Conservation (phyloP, 805 yeast genomes). For the Jamesozyma hellenica region DNA sequence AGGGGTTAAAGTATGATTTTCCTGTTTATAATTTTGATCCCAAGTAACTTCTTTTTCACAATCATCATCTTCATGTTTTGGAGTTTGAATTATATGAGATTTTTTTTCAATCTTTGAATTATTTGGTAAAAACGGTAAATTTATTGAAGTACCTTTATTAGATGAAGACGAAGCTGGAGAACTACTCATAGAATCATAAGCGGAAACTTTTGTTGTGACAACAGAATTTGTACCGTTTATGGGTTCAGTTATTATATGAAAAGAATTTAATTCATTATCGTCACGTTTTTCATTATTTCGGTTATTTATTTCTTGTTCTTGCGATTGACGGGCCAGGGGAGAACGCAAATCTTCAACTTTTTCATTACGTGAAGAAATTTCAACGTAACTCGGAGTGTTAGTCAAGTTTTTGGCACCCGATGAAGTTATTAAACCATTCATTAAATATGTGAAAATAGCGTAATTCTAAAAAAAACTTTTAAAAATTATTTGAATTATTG, state of each 20-base stretch:
- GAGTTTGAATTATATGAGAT: conserved; percentile 1
- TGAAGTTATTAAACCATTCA: neutral
- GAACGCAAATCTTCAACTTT: neutral
- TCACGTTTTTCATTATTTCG: neutral
- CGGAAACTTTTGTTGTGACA: conserved; percentile 9
- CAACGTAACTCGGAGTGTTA: neutral
- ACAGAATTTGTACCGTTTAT: conserved; percentile 4
- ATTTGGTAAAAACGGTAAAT: neutral
- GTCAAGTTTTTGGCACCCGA: neutral
- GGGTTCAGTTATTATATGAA: conserved; percentile 1
- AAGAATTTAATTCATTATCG: neutral
- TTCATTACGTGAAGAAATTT: neutral
- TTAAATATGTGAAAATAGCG: too few relatives aligned
- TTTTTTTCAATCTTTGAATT: neutral
- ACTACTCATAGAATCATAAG: conserved; percentile 13
- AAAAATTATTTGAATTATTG: too few relatives aligned
- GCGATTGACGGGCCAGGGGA: neutral
- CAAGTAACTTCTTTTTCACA: neutral
- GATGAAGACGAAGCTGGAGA: conserved; percentile 10
- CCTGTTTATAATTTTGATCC: neutral
- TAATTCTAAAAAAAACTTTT: too few relatives aligned
- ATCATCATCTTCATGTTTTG: neutral
- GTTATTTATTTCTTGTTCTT: neutral
- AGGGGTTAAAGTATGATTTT: neutral
- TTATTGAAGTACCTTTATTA: neutral